Base-by-base conservation (phyloP, 805 yeast species). In the Grigorovia jiainica region DNA sequence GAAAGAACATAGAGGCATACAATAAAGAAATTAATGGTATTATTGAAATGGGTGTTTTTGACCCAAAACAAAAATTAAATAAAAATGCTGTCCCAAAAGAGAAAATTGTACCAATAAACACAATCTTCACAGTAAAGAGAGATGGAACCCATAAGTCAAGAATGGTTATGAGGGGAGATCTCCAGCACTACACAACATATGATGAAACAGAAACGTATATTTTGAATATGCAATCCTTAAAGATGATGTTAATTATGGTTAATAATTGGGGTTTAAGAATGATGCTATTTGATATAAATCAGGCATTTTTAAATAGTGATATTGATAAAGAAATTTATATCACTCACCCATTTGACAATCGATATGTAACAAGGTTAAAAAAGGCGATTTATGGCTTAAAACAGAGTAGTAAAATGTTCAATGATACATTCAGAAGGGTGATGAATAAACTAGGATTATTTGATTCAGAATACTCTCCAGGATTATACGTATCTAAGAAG, bases 381-480 rank as follows among this genome's bases (percentile, higher is more conserved):
- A 43, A 39, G 17, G 31, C 43, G n/a, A 13, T 41, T 7, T 44
- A 38, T 38, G 47, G 46, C 15, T 19, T 36, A 17, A 40, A 40
- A 18, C 38, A 43, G 20, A 33, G 36, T 16, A 36, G 39, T 9
- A 37, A 21, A 21, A 16, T 9, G n/a, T 40, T 41, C 41, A 40
- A 40, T 36, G 38, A 38, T 16, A 42, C 41, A 7, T 21, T 42
- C 3, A 18, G 38, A 18, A 16, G 21, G 34, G 24, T 24, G 17
- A 3, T 40, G 7, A 37, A 37, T 35, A 13, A 36, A 9, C 2
- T 15, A n/a, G 35, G 20, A 7, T 24, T 41, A 10, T 36, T 25
- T 35, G 49, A 46, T 31, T 19, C 35, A 7, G 43, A 29, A 16
- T 41, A 41, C 18, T 36, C 45, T 5, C 47, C 43, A 11, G 47